Base-by-base conservation (phyloP, 139 green algal genomes). In the Picochlorum sp. region DNA sequence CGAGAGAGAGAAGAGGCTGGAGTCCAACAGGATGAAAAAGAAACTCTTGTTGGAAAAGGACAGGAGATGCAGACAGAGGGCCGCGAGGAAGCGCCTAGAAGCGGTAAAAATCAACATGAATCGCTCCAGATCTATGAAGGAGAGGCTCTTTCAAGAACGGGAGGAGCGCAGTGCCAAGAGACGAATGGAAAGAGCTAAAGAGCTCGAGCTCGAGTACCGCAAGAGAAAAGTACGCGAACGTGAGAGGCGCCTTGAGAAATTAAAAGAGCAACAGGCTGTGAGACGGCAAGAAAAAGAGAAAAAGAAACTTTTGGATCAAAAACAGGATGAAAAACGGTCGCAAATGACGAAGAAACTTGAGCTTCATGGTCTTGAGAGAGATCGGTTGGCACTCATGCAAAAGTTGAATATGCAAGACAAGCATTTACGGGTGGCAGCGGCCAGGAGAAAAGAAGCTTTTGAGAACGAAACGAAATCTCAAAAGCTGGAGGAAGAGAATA, bases 391-490 rank as follows among this genome's bases (percentile, higher is more conserved):
- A 65, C 21, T 65, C n/a, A 51, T 21, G 21, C 18, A 20, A 26
- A n/a, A 65, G 23, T 23, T 65, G 21, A 15, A 56, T 15, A 28
- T n/a, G 13, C 37, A 20, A 21, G 37, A 16, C n/a, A 66, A 66
- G n/a, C 46, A 32, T 16, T 13, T 32, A 14, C 47, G n/a, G n/a
- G 49, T 66, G 61, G 37, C 6, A 58, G 61, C 37, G 7, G 15
- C 61, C 5, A 56, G 34, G 34, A 46, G 61, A 5, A 37, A 13
- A 14, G 61, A 66, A 16, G 61, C 61, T 16, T 66, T 56, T 46
- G 18, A 54, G n/a, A 23, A 45, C 10, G 16, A 38, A 10, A 10
- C 37, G 34, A 32, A 16, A 58, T 38, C 61, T 21, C 10, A 41
- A n/a, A 13, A 18, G n/a, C 15, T 66, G 4, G 34, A 66, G 44